phyloP scores from a whole-genome alignment of 2,329 filamentous ascomycete species.

The Pseudogymnoascus pannorum region DNA sequence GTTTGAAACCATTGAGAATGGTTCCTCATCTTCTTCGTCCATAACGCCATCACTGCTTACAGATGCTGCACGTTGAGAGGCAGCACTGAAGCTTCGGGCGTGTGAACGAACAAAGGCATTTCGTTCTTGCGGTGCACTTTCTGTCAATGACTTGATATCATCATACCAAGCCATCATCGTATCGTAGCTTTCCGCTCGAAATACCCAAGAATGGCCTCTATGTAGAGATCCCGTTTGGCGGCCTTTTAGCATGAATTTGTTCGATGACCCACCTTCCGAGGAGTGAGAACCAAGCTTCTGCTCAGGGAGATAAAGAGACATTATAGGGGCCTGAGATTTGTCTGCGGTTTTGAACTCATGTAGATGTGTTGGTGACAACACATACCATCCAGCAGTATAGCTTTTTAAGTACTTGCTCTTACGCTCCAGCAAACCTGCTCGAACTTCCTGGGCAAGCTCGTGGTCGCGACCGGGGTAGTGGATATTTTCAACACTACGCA shows the following conservation, averaged over 20 bases:
- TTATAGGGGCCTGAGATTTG: constrained; percentile 81
- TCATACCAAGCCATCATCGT: constrained; percentile 98
- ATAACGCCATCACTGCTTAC: constrained; percentile 69
- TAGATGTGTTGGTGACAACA: constrained; percentile 89
- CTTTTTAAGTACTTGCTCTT: constrained; percentile 99
- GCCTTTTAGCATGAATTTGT: constrained; percentile 97
- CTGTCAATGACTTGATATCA: constrained; percentile 83
- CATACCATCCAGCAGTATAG: constrained; percentile 67
- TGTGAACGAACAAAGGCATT: constrained; percentile 81
- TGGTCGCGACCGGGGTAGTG: constrained; percentile 85
- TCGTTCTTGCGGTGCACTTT: constrained; percentile 81
- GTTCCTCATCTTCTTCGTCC: constrained; percentile 65
- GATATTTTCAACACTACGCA: constrained; percentile 74
- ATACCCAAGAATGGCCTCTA: constrained; percentile 67
- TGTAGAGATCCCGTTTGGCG: constrained; percentile 91
- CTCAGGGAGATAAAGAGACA: constrained; percentile 91
- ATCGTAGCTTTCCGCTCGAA: constrained; percentile 68
- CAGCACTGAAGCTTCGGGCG: constrained; percentile 67
- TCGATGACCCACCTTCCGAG: constrained; percentile 70
- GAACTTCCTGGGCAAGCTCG: constrained; percentile 72
- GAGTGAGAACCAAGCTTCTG: constrained; percentile 95
- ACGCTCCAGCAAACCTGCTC: constrained; percentile 84
- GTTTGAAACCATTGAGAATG: constrained; percentile 49
- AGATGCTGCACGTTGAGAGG: constrained; percentile 50
- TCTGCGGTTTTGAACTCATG: constrained; percentile 99